Evolutionary conservation across 805 yeast genomes (phyloP).

Genomic region (Wickerhamiella galacta): DNA sequence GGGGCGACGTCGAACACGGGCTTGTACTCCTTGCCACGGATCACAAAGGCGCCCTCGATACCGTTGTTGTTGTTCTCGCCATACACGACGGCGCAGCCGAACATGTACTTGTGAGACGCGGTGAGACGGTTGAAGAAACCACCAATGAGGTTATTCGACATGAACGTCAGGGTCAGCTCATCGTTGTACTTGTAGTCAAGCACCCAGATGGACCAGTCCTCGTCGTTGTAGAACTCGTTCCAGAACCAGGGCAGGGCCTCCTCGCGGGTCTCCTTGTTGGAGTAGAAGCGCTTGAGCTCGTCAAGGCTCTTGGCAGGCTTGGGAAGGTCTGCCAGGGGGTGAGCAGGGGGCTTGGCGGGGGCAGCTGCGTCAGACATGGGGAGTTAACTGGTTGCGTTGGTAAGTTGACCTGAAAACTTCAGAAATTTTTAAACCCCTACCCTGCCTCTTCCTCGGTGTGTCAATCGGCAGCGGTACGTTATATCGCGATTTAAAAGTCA

Average conservation of each 20-base stretch:
- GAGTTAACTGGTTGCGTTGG: too few species aligned
- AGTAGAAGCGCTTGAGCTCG: conserved; percentile 92
- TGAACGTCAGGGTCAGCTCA: conserved; percentile 89
- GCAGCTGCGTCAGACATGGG: conserved; percentile 10
- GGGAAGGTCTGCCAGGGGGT: conserved; percentile 73
- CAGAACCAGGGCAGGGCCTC: conserved; percentile 96
- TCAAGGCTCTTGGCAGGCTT: conserved; percentile 52
- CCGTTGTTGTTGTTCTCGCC: conserved; percentile 99
- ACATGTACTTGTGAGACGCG: conserved; percentile 85
- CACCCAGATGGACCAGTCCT: conserved; percentile 90
- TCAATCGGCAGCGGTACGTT: too few species aligned
- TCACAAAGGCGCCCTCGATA: conserved; percentile 83
- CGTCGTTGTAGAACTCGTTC: conserved; percentile 70
- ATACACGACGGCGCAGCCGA: conserved; percentile 85
- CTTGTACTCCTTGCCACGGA: conserved; percentile 79
- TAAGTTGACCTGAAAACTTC: too few species aligned
- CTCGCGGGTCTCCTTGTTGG: conserved; percentile 93
- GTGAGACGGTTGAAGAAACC: conserved; percentile 93
- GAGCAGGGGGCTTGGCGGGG: conserved; percentile 55
- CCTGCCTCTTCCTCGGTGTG: too few species aligned
- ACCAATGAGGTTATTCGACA: conserved; percentile 96
- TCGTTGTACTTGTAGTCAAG: conserved; percentile 96
- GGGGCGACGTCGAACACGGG: conserved; percentile 99
- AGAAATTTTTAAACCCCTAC: too few species aligned
- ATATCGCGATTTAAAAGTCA: too few species aligned